Base-by-base conservation (phyloP, 1,284 basidiomycete genomes). In the Leccinum pachyderme region DNA sequence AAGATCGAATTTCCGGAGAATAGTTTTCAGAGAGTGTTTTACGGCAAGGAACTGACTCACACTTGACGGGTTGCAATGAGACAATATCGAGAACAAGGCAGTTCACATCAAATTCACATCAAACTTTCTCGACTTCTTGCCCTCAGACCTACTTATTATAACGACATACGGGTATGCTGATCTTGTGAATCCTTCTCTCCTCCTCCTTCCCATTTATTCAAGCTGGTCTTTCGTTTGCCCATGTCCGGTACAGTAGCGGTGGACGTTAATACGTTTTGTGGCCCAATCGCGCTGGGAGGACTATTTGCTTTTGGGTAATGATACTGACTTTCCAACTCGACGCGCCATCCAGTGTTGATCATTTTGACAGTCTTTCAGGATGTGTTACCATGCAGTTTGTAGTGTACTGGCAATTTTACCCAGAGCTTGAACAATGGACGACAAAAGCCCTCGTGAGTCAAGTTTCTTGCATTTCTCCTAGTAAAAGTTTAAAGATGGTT, bases 381-480 rank as follows among this genome's bases (percentile, higher is more conserved):
- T 69, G 67, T 22, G 52, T 66, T 22, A 66, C 46, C 31, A 57
- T 66, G 56, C 64, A 66, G 49, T 68, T 64, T 32, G 45, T 64
- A n/a, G 27, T 67, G 24, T 69, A 67, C 39, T 69, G 45, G 58
- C 61, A 65, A 18, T 5, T 32, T 25, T 58, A 62, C 44, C 15
- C 63, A 2, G 28, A 12, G 5, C 11, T 33, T n/a, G 64, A 66
- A 4, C 37, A 27, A 31, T 62, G 61, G 64, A 63, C 57, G 37
- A 47, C 45, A 18, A 47, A 13, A 8, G 24, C n/a, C 15, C 28
- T 47, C 27, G 45, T 47, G 28, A 47, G 45, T 47, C 25, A 27
- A n/a, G n/a, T 47, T 7, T 43, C 29, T 0, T n/a, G 63, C 33
- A 66, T 70, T 54, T 41, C 18, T 7, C 25, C 41, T 41, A 2